These are phyloP conservation scores for Geotrichum cucujoidarum DNA, from an alignment of 1,139 yeast genomes.

Conservation along the genomic window DNA sequence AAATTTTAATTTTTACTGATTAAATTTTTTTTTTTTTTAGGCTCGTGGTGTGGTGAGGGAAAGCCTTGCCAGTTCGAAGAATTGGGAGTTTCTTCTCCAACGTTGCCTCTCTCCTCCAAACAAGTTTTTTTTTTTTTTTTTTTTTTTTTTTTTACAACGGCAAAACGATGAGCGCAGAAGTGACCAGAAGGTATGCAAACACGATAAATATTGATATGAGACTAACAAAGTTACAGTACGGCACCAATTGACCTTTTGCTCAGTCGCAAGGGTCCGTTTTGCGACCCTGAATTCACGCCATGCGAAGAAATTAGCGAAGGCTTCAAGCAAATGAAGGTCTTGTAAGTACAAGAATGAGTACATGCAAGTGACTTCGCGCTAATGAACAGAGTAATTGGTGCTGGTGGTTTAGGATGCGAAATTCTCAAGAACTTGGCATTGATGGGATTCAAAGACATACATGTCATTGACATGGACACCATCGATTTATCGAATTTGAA, in stretches of 20 bases:
- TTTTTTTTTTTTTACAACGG: too few species aligned
- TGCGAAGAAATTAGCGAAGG: slow-evolving; percentile 32
- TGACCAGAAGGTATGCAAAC: slow-evolving; percentile 1
- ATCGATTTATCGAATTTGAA: slow-evolving; percentile 86
- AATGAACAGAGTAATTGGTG: slow-evolving; percentile 54
- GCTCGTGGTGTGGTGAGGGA: slow-evolving; percentile 6
- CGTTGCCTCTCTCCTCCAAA: neutral
- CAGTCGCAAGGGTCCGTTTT: slow-evolving; percentile 37
- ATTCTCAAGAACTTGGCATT: slow-evolving; percentile 77
- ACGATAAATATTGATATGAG: neutral
- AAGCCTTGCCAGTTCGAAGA: neutral
- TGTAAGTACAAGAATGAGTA: slow-evolving; percentile 27
- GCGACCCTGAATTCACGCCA: slow-evolving; percentile 37
- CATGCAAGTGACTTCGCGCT: neutral
- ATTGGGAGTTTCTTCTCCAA: slow-evolving; percentile 7
- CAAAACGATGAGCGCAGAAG: neutral
- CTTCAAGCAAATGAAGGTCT: slow-evolving; percentile 34
- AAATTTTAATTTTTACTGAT: neutral
- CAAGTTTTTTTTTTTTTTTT: too few species aligned
- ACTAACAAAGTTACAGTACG: slow-evolving; percentile 2
- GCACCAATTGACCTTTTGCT: slow-evolving; percentile 31
- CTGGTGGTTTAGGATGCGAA: slow-evolving; percentile 97
- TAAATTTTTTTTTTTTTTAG: slow-evolving; percentile 7
- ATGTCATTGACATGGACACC: slow-evolving; percentile 92
- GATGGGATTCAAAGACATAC: slow-evolving; percentile 67